These are phyloP conservation scores for Anthoceros angustus DNA, from an alignment of 225 moss, liverwort and hornwort species.

Conservation along the genomic window DNA sequence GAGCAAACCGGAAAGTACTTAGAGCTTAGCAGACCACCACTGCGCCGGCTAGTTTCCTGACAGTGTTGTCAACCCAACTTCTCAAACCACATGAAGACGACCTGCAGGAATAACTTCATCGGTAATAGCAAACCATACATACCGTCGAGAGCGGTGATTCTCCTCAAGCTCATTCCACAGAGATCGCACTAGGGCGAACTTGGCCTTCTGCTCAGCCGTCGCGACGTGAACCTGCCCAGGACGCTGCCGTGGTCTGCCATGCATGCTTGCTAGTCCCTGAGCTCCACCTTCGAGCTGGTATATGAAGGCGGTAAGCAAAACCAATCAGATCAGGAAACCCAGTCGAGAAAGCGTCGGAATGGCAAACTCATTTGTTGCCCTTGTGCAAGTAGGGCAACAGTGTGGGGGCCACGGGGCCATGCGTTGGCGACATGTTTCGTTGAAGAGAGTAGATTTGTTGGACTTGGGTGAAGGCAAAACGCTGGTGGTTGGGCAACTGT, in stretches of 20 bases:
- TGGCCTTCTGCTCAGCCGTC: slow-evolving; percentile 26
- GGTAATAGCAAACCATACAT: neutral
- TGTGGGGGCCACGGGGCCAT: too few relatives aligned
- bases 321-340: neutral
- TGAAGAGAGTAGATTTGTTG: too few relatives aligned
- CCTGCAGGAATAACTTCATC: neutral
- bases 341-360: neutral
- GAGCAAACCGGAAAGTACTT: neutral
- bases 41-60: neutral
- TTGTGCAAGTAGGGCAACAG: too few relatives aligned
- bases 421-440: too few relatives aligned
- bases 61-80: neutral
- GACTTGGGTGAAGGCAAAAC: too few relatives aligned
- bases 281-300: neutral
- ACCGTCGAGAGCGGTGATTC: slow-evolving; percentile 42
- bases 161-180: slow-evolving; percentile 32
- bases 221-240: slow-evolving; percentile 28
- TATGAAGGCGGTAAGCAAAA: neutral
- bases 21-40: neutral
- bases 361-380: too few relatives aligned
- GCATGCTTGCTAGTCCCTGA: slow-evolving; percentile 21
- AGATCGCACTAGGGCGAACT: slow-evolving; percentile 20
- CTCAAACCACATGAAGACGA: neutral
- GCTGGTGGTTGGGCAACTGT: too few relatives aligned
- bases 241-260: slow-evolving; percentile 54